Base-by-base conservation (phyloP, 1,284 basidiomycete species). In the Cutaneotrichosporon sp. region DNA sequence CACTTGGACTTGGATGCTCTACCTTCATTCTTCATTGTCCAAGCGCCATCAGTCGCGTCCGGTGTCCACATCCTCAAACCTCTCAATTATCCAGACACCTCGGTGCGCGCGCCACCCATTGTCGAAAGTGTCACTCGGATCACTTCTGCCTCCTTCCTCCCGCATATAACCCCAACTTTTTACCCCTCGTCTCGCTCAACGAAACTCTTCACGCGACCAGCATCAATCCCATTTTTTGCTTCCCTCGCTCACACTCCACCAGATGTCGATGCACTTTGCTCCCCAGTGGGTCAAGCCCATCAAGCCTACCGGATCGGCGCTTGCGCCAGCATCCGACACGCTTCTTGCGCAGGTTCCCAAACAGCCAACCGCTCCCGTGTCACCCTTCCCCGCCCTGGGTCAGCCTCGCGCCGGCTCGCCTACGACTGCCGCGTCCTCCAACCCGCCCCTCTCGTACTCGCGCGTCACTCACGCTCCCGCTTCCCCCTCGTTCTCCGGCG, bases 391-490 rank as follows among this genome's bases (percentile, higher is more conserved):
- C 4, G 76, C 77, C 13, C 69, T 79, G n/a, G 67, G 70, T n/a
- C 67, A 68, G 57, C 63, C 65, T 8, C 72, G 71, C 57, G 65
- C 69, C 26, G 64, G 65, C 18, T 75, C 73, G 7, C 74, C 71
- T 18, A 70, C 73, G 62, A 72, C 71, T 11, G 58, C 64, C 22
- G 61, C 67, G 34, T 58, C 68, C 61, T 63, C 76, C 80, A 69
- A 73, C 58, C 73, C 68, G 79, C 84, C 68, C 78, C 84, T 68
- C 16, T 88, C 89, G 56, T 92, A 93, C 82, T 92, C 91, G 46
- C 70, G 76, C 61, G 73, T 76, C 58, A 79, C 75, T 16, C 76
- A 78, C 64, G 75, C 76, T 7, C 76, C 75, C 21, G 65, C 69
- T 56, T 87, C 90, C 42, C 86, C 77, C 10, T 69, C 65, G n/a